Evolutionary conservation across 2,329 filamentous ascomycete species (phyloP).

Genomic region (Alternaria hordeiaustralica): DNA sequence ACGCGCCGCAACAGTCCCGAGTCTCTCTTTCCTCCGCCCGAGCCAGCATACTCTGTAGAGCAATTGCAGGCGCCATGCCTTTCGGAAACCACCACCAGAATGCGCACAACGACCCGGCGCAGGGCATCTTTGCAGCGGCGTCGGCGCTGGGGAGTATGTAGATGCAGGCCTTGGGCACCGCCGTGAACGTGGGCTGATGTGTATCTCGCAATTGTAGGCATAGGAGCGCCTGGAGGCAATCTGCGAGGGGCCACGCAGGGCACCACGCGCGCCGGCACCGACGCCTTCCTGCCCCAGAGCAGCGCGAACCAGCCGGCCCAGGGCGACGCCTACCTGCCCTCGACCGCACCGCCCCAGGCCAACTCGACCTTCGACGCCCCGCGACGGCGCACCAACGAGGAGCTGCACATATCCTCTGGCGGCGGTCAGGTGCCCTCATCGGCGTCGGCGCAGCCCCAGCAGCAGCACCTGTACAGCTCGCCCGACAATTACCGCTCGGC

Average conservation of each 20-base stretch:
- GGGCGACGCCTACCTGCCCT: slow-evolving; percentile 22
- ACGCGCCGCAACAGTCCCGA: slow-evolving; percentile 17
- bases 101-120: slow-evolving; percentile 45
- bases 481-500: slow-evolving; percentile 57
- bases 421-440: slow-evolving; percentile 48
- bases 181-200: slow-evolving; percentile 8
- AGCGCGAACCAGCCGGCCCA: slow-evolving; percentile 33
- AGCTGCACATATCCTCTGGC: slow-evolving; percentile 61
- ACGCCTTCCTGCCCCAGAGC: slow-evolving; percentile 51
- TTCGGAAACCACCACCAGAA: slow-evolving; percentile 48
- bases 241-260: slow-evolving; percentile 49
- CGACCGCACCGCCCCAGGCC: slow-evolving; percentile 43
- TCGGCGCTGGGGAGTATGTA: slow-evolving; percentile 51
- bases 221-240: slow-evolving; percentile 54
- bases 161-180: background rate
- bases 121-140: slow-evolving; percentile 55
- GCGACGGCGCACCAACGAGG: slow-evolving; percentile 59
- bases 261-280: slow-evolving; percentile 53
- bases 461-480: slow-evolving; percentile 54
- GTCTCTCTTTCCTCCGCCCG: background rate
- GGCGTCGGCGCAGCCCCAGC: slow-evolving; percentile 27
- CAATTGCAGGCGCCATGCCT: slow-evolving; percentile 41
- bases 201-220: slow-evolving; percentile 27
- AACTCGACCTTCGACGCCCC: slow-evolving; percentile 59
- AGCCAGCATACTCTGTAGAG: slow-evolving; percentile 5